phyloP scores from a whole-genome alignment of 2,329 filamentous ascomycete genomes.

The Claviceps digitariae region DNA sequence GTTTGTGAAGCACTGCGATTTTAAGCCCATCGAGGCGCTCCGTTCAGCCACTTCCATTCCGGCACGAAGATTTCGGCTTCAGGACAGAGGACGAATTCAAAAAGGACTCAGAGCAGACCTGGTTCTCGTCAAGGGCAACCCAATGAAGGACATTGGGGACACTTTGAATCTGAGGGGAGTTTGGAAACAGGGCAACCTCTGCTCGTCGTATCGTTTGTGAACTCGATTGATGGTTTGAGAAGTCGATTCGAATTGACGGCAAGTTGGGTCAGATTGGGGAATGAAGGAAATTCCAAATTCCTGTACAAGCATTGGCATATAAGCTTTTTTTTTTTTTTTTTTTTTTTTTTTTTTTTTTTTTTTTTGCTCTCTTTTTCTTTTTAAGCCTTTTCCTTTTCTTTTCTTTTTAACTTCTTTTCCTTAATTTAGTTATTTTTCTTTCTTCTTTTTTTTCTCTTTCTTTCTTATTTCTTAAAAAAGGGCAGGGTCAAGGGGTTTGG shows the following conservation, averaged over 20 bases:
- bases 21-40: constrained; percentile 8
- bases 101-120: constrained; percentile 7
- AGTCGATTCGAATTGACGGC: background rate
- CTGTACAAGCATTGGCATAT: background rate
- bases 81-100: constrained; percentile 7
- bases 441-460: background rate
- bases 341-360: background rate
- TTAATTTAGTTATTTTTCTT: too few species aligned
- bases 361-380: background rate
- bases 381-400: background rate
- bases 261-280: background rate
- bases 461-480: background rate
- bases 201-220: constrained; percentile 1
- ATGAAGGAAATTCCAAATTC: background rate
- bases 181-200: constrained; percentile 8
- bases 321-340: background rate
- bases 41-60: constrained; percentile 8
- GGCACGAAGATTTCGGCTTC: constrained; percentile 6
- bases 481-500: too few species aligned
- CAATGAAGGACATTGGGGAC: constrained; percentile 2
- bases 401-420: too few species aligned
- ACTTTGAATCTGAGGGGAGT: constrained; percentile 6
- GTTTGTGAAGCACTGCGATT: constrained; percentile 8
- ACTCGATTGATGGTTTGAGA: background rate
- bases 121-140: constrained; percentile 8